A percentile compares a stretch with the other conserved stretches of the same genome.
phyloP scores from a whole-genome alignment of 2,329 filamentous ascomycete species.

The Talaromyces sp. region DNA sequence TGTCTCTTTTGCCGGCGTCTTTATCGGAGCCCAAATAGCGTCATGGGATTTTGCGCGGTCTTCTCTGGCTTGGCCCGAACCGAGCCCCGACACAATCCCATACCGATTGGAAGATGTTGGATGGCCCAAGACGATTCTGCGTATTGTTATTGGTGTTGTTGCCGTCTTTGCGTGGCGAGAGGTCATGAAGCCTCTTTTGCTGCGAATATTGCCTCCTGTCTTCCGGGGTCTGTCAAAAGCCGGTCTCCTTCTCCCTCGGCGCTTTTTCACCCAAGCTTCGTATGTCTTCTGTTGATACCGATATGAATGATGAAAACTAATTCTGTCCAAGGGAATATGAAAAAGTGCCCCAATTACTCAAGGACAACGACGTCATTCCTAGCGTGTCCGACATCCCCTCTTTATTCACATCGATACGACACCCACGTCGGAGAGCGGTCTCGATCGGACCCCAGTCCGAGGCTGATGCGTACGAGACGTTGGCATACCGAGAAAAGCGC shows the following conservation, averaged over 20 bases:
- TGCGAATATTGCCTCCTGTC: slow-evolving; percentile 73
- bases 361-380: slow-evolving; percentile 84
- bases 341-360: slow-evolving; percentile 66
- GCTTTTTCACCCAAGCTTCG: slow-evolving; percentile 87
- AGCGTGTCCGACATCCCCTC: slow-evolving; percentile 80
- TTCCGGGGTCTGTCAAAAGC: slow-evolving; percentile 79
- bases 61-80: slow-evolving; percentile 46
- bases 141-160: slow-evolving; percentile 73
- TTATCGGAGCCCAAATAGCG: slow-evolving; percentile 77
- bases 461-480: slow-evolving; percentile 90
- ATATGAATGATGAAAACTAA: background rate
- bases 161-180: slow-evolving; percentile 88
- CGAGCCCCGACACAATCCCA: slow-evolving; percentile 55
- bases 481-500: slow-evolving; percentile 78
- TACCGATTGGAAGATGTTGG: slow-evolving; percentile 65
- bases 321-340: slow-evolving; percentile 62
- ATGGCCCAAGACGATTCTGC: slow-evolving; percentile 55
- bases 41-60: slow-evolving; percentile 74
- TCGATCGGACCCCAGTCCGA: slow-evolving; percentile 93
- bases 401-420: slow-evolving; percentile 74
- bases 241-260: slow-evolving; percentile 74
- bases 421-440: slow-evolving; percentile 71
- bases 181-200: slow-evolving; percentile 75
- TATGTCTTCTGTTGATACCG: slow-evolving; percentile 26
- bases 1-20: slow-evolving; percentile 83